These are phyloP conservation scores for Lactarius hengduanensis DNA, from an alignment of 768 basidiomycete genomes.

Conservation along the genomic window DNA sequence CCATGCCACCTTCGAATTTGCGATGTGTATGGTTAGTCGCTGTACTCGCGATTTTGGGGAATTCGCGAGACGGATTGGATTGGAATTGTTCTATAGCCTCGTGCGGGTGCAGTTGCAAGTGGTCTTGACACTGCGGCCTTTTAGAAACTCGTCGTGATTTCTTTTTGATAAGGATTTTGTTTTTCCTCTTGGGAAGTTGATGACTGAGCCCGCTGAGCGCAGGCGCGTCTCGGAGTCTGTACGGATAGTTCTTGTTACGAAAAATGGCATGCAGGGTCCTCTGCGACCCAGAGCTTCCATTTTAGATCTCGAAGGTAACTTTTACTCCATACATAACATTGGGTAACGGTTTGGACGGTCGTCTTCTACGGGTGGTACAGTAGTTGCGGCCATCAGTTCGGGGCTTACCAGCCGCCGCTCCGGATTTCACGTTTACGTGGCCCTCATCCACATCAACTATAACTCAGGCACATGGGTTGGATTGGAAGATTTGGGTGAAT, in stretches of 20 bases:
- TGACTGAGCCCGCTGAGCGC: not conserved
- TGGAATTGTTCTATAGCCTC: not conserved
- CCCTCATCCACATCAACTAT: not conserved
- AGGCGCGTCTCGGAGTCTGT: not conserved
- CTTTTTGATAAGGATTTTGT: not conserved
- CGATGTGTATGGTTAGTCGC: conserved; percentile 15
- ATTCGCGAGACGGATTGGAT: not conserved
- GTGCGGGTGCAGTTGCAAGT: not conserved
- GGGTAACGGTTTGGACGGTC: not conserved
- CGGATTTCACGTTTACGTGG: not conserved
- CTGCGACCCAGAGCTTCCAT: not conserved
- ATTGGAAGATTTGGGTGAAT: not conserved
- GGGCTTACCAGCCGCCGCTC: not conserved
- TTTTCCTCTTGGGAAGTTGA: not conserved
- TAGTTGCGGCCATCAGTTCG: not conserved
- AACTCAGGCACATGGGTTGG: not conserved
- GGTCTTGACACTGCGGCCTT: not conserved
- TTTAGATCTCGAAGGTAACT: not conserved
- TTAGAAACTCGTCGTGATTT: not conserved
- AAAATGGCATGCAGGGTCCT: not conserved
- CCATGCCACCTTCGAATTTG: conserved; percentile 14
- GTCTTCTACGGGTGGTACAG: not conserved
- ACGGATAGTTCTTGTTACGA: not conserved
- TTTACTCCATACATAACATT: not conserved
- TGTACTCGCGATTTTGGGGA: not conserved